A percentile compares a stretch with the other conserved stretches of the same genome.
Conservation (phyloP, 164 flowering plant species). For the Pachysandra terminalis region DNA sequence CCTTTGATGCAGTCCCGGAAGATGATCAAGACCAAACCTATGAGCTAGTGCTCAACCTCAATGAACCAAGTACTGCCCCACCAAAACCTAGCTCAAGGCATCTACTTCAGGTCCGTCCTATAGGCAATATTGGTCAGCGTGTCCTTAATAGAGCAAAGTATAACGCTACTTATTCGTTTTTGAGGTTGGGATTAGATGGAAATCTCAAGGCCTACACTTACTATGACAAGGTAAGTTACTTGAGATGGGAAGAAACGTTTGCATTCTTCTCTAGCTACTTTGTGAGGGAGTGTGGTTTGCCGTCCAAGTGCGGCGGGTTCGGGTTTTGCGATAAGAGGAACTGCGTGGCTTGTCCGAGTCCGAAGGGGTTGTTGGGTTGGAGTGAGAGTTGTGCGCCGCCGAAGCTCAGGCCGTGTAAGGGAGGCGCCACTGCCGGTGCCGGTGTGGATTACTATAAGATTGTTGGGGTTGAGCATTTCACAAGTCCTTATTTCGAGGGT, state of each 20-base stretch:
- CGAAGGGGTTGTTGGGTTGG: conserved; percentile 28
- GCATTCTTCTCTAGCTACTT: conserved; percentile 16
- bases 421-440: background rate
- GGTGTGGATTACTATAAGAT: conserved; percentile 20
- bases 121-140: background rate
- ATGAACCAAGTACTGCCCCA: background rate
- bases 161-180: conserved; percentile 21
- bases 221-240: conserved; percentile 14
- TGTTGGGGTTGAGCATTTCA: conserved; percentile 29
- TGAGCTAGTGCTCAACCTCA: conserved; percentile 7
- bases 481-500: conserved; percentile 15
- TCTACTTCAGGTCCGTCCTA: conserved; percentile 8
- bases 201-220: conserved; percentile 28
- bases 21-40: conserved; percentile 3
- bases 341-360: conserved; percentile 34
- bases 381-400: conserved; percentile 24
- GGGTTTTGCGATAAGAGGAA: conserved; percentile 26
- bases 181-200: conserved; percentile 29
- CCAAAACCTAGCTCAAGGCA: background rate
- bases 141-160: conserved; percentile 13
- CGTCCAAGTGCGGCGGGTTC: conserved; percentile 28
- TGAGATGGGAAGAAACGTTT: conserved; percentile 25
- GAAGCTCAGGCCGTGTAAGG: conserved; percentile 10
- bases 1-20: conserved; percentile 13
- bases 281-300: conserved; percentile 25